phyloP scores from a whole-genome alignment of 371 early-diverging fungal genomes.

The Saksenaea oblongispora region DNA sequence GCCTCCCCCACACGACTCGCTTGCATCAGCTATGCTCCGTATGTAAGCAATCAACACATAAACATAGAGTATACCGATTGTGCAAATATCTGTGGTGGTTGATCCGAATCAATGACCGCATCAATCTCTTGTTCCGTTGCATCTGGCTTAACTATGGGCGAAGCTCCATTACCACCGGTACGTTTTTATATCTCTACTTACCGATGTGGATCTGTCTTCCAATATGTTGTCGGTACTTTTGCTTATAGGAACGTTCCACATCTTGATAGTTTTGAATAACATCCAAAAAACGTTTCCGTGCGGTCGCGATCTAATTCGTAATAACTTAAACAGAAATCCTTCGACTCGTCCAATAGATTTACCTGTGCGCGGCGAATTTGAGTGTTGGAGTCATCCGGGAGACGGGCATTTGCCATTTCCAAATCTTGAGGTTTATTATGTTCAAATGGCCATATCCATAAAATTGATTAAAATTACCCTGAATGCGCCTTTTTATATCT shows the following conservation, averaged over 20 bases:
- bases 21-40: slow-evolving; percentile 56
- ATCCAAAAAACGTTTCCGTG: slow-evolving; percentile 80
- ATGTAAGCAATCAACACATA: background rate
- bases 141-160: slow-evolving; percentile 66
- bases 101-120: slow-evolving; percentile 67
- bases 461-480: slow-evolving; percentile 19
- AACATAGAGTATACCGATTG: slow-evolving; percentile 56
- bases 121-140: slow-evolving; percentile 78
- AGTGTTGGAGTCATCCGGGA: slow-evolving; percentile 27
- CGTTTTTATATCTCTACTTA: slow-evolving; percentile 17
- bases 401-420: slow-evolving; percentile 22
- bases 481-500: slow-evolving; percentile 29
- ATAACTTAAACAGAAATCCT: background rate
- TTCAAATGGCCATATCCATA: background rate
- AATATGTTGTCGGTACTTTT: slow-evolving; percentile 79
- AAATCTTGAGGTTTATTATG: slow-evolving; percentile 19
- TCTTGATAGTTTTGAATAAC: slow-evolving; percentile 78
- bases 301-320: slow-evolving; percentile 50
- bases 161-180: background rate
- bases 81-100: slow-evolving; percentile 73
- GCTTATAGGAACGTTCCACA: slow-evolving; percentile 76
- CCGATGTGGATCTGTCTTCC: slow-evolving; percentile 82
- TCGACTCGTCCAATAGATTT: background rate
- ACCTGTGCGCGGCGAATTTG: slow-evolving; percentile 40
- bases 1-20: slow-evolving; percentile 72